Evolutionary conservation across 139 green algal species (phyloP).

Genomic region (Closterium sp.): DNA sequence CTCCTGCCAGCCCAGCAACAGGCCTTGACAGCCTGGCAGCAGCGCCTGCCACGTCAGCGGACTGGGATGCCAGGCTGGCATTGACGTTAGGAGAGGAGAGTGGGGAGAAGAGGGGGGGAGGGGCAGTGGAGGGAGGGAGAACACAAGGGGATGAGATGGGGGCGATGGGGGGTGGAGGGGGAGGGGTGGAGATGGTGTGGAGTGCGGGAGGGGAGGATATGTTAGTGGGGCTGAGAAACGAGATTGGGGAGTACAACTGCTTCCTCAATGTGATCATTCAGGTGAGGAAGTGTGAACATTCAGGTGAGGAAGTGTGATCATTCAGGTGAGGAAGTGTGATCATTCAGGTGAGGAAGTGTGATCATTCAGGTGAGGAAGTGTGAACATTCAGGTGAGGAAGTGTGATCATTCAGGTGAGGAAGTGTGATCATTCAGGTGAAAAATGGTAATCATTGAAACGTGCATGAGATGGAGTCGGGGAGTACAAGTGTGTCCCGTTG

Average conservation of each 20-base stretch:
- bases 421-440: too few species aligned
- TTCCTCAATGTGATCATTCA: constrained; percentile 89
- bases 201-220: background rate
- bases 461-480: too few species aligned
- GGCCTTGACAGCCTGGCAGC: background rate
- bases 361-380: too few species aligned
- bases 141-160: background rate
- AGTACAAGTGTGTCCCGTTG: too few species aligned
- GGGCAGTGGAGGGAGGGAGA: too few species aligned
- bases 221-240: constrained; percentile 60
- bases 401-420: too few species aligned
- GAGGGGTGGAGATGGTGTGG: background rate
- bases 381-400: too few species aligned
- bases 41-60: background rate
- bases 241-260: constrained; percentile 81
- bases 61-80: background rate
- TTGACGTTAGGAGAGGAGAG: background rate
- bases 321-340: too few species aligned
- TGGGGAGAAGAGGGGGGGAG: background rate
- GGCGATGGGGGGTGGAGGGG: background rate
- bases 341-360: too few species aligned
- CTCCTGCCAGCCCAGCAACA: background rate
- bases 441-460: too few species aligned
- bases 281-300: constrained; percentile 56
- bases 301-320: too few species aligned